Conservation (phyloP, 441 rosid species). For the Codiaeum variegatum region DNA sequence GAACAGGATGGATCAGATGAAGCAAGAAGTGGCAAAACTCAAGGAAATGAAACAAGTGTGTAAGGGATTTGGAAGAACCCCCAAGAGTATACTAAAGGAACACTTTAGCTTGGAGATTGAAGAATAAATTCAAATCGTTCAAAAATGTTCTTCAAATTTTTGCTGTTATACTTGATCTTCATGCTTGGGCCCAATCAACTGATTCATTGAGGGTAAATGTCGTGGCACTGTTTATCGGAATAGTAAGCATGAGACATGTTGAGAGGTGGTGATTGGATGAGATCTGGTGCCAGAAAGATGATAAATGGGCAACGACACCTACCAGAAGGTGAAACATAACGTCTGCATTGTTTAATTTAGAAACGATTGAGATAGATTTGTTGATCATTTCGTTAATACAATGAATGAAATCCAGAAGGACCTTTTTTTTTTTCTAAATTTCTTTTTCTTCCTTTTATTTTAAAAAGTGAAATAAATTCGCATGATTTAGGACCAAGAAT, state of each 20-base stretch:
- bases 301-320: too few relatives aligned
- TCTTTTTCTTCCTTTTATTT: too few relatives aligned
- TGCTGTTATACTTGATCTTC: neutral
- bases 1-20: slow-evolving; percentile 52
- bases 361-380: neutral
- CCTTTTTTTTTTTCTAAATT: neutral
- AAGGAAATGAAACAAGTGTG: slow-evolving; percentile 70
- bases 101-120: slow-evolving; percentile 45
- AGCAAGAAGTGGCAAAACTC: slow-evolving; percentile 50
- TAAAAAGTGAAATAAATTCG: neutral
- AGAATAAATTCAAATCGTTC: slow-evolving; percentile 19
- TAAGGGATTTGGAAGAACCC: slow-evolving; percentile 70
- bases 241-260: neutral
- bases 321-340: neutral
- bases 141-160: slow-evolving; percentile 9
- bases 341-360: neutral
- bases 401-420: neutral
- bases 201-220: neutral
- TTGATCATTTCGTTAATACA: neutral
- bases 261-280: neutral
- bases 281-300: neutral
- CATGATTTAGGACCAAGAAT: slow-evolving; percentile 1
- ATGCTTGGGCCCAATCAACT: slow-evolving; percentile 3
- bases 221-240: neutral
- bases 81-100: slow-evolving; percentile 47